Evolutionary conservation across 2,329 filamentous ascomycete genomes (phyloP).

Genomic region (Elsinoe perseae): DNA sequence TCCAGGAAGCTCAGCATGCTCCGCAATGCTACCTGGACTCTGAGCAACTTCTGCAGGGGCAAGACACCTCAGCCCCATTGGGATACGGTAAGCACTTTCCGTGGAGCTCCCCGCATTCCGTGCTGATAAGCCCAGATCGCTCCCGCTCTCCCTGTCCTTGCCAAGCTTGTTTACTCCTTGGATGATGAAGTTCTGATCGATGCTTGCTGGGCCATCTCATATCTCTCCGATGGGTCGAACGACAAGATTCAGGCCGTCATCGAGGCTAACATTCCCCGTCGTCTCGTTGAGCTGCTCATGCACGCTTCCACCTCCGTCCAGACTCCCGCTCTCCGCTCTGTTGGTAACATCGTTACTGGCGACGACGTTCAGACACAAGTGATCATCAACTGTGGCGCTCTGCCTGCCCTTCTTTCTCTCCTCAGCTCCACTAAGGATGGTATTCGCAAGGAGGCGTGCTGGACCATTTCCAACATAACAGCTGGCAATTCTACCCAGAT

Average conservation of each 20-base stretch:
- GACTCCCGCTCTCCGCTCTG: constrained; percentile 90
- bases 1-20: constrained; percentile 99
- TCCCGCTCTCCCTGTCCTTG: constrained; percentile 85
- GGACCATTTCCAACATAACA: constrained; percentile 99
- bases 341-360: constrained; percentile 97
- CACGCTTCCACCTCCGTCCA: constrained; percentile 97
- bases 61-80: constrained; percentile 99
- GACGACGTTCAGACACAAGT: constrained; percentile 98
- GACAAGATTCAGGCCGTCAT: constrained; percentile 99
- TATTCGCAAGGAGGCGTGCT: constrained; percentile 98
- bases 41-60: constrained; percentile 99
- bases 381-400: constrained; percentile 95
- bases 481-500: constrained; percentile 97
- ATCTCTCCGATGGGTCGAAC: constrained; percentile 94
- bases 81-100: constrained; percentile 66
- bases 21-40: constrained; percentile 94
- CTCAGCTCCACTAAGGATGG: constrained; percentile 97
- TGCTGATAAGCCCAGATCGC: constrained; percentile 59
- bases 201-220: constrained; percentile 99
- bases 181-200: constrained; percentile 98
- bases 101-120: constrained; percentile 9
- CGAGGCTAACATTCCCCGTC: constrained; percentile 92
- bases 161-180: constrained; percentile 96
- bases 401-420: constrained; percentile 85
- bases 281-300: constrained; percentile 94